Conservation (phyloP, 1,284 basidiomycete genomes). For the Schizophyllum amplum region DNA sequence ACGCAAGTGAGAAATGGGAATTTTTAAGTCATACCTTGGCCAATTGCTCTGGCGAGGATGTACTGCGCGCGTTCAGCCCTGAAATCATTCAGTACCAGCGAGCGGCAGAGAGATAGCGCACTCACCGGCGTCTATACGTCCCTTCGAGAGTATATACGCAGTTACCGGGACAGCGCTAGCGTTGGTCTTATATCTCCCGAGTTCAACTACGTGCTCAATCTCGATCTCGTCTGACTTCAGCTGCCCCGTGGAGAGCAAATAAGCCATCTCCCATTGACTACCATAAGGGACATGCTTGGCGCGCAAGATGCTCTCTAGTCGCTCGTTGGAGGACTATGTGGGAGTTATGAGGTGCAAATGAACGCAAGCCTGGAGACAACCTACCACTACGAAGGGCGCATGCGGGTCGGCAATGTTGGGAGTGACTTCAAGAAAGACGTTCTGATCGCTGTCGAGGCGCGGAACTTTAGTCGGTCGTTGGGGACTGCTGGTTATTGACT, state of each 20-base stretch:
- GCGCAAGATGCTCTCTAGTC: neutral
- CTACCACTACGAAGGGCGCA: neutral
- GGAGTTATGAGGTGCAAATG: neutral
- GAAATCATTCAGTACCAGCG: constrained; percentile 19
- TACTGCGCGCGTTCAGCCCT: constrained; percentile 22
- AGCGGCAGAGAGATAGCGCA: constrained; percentile 15
- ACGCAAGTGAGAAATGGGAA: neutral
- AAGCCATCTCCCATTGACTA: neutral
- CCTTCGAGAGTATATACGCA: neutral
- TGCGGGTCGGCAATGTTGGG: neutral
- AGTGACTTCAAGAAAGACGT: neutral
- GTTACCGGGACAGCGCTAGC: neutral
- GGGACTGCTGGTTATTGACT: neutral
- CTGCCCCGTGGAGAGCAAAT: neutral
- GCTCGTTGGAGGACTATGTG: neutral
- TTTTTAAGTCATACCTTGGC: constrained; percentile 22
- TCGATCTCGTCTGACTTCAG: neutral
- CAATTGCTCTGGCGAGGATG: constrained; percentile 21
- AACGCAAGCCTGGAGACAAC: too few relatives aligned
- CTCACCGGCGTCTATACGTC: neutral
- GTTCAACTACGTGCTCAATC: neutral
- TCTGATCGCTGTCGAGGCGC: neutral
- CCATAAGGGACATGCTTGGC: neutral
- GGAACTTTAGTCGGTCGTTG: neutral
- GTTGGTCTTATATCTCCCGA: neutral